phyloP scores from a whole-genome alignment of 352 stramenopile genomes.

The Pythium phragmiticola region DNA sequence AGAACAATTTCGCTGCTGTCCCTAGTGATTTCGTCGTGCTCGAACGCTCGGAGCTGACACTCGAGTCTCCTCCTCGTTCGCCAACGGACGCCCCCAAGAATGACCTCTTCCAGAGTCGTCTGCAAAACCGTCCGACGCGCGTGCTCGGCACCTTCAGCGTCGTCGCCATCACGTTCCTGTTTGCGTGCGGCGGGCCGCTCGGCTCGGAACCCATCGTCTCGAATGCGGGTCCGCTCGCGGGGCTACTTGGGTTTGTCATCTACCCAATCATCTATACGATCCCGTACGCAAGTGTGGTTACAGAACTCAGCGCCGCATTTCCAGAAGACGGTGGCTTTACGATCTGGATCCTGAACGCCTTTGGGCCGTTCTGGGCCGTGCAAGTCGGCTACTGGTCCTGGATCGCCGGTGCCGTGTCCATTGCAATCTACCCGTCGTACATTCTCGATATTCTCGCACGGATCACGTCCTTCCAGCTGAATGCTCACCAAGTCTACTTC shows the following conservation, averaged over 20 bases:
- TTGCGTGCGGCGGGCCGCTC: constrained; percentile 42
- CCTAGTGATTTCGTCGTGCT: constrained; percentile 19
- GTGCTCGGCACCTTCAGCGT: constrained; percentile 41
- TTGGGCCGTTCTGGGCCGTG: constrained; percentile 78
- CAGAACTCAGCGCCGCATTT: constrained; percentile 69
- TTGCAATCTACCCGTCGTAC: constrained; percentile 58
- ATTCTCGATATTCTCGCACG: constrained; percentile 1
- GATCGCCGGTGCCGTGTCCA: constrained; percentile 53
- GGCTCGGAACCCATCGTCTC: constrained; percentile 59
- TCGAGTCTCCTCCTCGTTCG: constrained; percentile 1
- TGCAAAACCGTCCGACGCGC: constrained; percentile 18
- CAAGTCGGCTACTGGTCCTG: constrained; percentile 85
- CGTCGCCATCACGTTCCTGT: constrained; percentile 53
- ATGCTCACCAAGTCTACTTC: not conserved
- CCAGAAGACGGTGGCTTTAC: constrained; percentile 74
- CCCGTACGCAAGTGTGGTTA: constrained; percentile 57
- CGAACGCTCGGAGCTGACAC: constrained; percentile 6
- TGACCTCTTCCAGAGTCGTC: constrained; percentile 7
- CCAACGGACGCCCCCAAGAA: not conserved
- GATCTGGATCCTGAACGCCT: constrained; percentile 66
- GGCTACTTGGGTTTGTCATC: constrained; percentile 46
- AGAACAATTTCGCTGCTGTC: constrained; percentile 1
- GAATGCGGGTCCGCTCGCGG: constrained; percentile 52
- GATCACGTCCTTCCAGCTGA: not conserved
- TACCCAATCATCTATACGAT: constrained; percentile 66